Evolutionary conservation across 768 basidiomycete species (phyloP).

Genomic region (Pisolithus orientalis): DNA sequence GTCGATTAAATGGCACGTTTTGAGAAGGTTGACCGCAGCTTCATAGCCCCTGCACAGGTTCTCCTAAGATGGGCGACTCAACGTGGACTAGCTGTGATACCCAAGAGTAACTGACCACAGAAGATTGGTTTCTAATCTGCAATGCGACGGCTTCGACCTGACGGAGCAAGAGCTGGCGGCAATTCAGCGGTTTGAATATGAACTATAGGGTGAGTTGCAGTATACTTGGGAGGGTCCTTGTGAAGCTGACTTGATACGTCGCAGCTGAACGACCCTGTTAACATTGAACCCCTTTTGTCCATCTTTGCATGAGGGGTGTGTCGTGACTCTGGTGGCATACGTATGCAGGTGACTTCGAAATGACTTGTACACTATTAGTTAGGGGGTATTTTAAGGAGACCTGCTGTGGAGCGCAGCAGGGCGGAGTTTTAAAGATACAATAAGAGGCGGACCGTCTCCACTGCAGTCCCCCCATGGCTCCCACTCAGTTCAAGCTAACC

Average conservation of each 20-base stretch:
- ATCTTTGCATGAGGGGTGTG: slow-evolving; percentile 56
- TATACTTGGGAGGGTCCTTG: background rate
- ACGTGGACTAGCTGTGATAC: slow-evolving; percentile 66
- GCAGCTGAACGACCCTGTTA: slow-evolving; percentile 66
- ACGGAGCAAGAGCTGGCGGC: slow-evolving; percentile 48
- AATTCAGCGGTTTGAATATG: slow-evolving; percentile 55
- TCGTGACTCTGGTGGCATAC: too few relatives aligned
- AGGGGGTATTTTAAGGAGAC: too few relatives aligned
- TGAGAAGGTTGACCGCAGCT: slow-evolving; percentile 1
- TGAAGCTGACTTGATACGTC: background rate
- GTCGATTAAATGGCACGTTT: background rate
- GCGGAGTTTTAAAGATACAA: slow-evolving; percentile 38
- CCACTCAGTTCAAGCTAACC: slow-evolving; percentile 61
- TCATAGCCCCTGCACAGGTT: slow-evolving; percentile 49
- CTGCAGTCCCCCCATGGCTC: slow-evolving; percentile 23
- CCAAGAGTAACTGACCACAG: slow-evolving; percentile 53
- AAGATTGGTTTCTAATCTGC: slow-evolving; percentile 40
- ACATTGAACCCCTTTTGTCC: slow-evolving; percentile 56
- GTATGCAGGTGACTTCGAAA: too few relatives aligned
- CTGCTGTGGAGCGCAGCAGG: slow-evolving; percentile 25
- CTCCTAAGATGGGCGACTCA: slow-evolving; percentile 78
- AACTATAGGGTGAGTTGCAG: slow-evolving; percentile 49
- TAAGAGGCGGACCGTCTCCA: slow-evolving; percentile 8
- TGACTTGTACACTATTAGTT: too few relatives aligned
- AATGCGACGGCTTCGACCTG: slow-evolving; percentile 43